These are phyloP conservation scores for Astrocystis sublimbata DNA, from an alignment of 495 filamentous ascomycete species.

Conservation along the genomic window DNA sequence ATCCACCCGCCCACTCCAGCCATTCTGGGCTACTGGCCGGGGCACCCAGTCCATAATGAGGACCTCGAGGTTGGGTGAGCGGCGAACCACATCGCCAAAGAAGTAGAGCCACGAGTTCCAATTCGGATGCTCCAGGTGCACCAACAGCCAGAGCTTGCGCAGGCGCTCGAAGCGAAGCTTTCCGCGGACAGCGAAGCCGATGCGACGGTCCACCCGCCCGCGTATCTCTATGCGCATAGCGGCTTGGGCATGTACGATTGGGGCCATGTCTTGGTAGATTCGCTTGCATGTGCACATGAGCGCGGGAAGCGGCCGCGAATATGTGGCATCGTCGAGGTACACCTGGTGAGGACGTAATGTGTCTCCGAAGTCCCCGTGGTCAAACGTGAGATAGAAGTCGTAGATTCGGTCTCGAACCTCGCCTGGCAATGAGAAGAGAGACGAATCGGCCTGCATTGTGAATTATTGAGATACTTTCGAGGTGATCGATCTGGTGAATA, in stretches of 20 bases:
- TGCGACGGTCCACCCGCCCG: conserved; percentile 20
- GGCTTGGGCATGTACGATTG: conserved; percentile 24
- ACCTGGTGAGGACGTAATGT: conserved; percentile 26
- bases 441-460: conserved; percentile 23
- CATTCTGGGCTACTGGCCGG: conserved; percentile 13
- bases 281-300: conserved; percentile 29
- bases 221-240: conserved; percentile 22
- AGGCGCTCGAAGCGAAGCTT: conserved; percentile 28
- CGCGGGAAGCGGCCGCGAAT: conserved; percentile 22
- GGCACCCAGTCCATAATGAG: conserved; percentile 31
- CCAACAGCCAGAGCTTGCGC: conserved; percentile 25
- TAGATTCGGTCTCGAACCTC: conserved; percentile 36
- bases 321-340: conserved; percentile 21
- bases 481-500: too few relatives aligned
- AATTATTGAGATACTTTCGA: not conserved
- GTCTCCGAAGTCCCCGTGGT: conserved; percentile 28
- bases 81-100: conserved; percentile 18
- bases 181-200: conserved; percentile 28
- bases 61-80: conserved; percentile 12
- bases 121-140: conserved; percentile 29
- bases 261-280: conserved; percentile 23
- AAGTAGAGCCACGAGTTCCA: conserved; percentile 34
- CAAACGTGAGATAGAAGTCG: conserved; percentile 26
- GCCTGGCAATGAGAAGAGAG: conserved; percentile 26
- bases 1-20: conserved; percentile 24